Base-by-base conservation (phyloP, 208 protist genomes). In the Leishmania turanica region DNA sequence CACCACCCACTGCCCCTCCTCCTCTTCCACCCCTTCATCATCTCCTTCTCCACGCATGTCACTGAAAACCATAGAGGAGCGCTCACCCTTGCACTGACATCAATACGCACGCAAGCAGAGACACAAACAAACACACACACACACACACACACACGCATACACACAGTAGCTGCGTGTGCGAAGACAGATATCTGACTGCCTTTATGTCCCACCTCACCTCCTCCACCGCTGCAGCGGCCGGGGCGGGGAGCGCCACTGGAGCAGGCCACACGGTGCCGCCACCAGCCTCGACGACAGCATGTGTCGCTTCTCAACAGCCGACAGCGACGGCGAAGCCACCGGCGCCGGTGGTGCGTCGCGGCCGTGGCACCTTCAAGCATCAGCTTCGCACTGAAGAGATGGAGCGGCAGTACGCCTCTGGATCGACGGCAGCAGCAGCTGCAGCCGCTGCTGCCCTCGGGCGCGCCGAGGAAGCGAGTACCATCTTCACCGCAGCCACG, bases 311-410 rank as follows among this genome's bases (percentile, higher is more conserved):
- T 71, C 65, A 27, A 24, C 47, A 75, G n/a, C 9, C 60, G 34
- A 62, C 85, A 37, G 21, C 77, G 45, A 64, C 85, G 9, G 45
- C 73, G 11, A 60, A 82, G 42, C 74, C 84, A 19, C 66, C 87
- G 15, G 78, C 84, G 3, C 72, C 87, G 37, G 81, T 87, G 3
- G 85, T 93, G 45, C 91, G 94, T 54, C 88, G 91, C 27, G 94
- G 94, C 2, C 89, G 94, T 17, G 94, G 94, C 9, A 91, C 86
- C 37, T 95, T 96, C 74, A 84, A 85, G 42, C 88, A 89, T 65
- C 85, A 88, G 42, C 87, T 97, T 40, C 94, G 88, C 71, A 94
- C 91, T 2, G 93, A 97, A 31, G 84, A 92, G 56, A 82, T 87
- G 37, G 81, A 88, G 77, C 81, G 53, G 84, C 64, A 87, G 80